phyloP scores from a whole-genome alignment of 495 filamentous ascomycete species.

The Aspergillus bertholletiae region DNA sequence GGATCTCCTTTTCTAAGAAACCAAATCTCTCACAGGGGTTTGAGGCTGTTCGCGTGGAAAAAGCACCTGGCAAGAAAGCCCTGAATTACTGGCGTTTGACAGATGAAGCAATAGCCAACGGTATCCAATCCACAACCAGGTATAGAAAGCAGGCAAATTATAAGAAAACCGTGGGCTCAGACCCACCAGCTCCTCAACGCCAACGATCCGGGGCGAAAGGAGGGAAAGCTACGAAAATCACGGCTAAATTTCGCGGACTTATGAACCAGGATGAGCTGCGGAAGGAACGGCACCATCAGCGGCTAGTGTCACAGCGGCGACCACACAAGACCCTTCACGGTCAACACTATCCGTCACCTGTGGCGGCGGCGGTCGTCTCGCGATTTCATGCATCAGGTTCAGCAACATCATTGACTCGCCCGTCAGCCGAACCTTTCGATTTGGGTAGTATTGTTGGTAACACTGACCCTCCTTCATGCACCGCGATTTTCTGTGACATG shows the following conservation, averaged over 20 bases:
- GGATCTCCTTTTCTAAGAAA: constrained; percentile 8
- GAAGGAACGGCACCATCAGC: constrained; percentile 17
- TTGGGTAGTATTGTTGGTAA: constrained; percentile 25
- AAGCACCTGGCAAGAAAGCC: constrained; percentile 52
- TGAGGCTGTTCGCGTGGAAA: constrained; percentile 49
- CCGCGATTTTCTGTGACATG: constrained; percentile 23
- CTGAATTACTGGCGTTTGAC: constrained; percentile 66
- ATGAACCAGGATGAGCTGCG: constrained; percentile 18
- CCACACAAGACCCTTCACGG: constrained; percentile 14
- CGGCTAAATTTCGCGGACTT: constrained; percentile 22
- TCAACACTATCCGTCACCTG: constrained; percentile 11
- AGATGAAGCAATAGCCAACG: constrained; percentile 53
- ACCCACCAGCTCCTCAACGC: constrained; percentile 43
- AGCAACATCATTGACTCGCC: constrained; percentile 13
- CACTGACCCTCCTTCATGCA: constrained; percentile 20
- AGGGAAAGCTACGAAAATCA: constrained; percentile 46
- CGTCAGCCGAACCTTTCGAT: constrained; percentile 18
- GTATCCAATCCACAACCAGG: constrained; percentile 71
- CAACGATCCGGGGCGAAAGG: constrained; percentile 56
- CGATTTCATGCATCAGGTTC: constrained; percentile 13
- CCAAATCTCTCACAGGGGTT: constrained; percentile 53
- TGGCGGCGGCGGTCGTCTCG: constrained; percentile 7
- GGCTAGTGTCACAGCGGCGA: constrained; percentile 13
- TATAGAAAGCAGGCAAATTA: constrained; percentile 56
- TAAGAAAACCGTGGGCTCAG: constrained; percentile 42